Evolutionary conservation across 257 asterid species (phyloP).

Genomic region (Ocimum tenuiflorum): DNA sequence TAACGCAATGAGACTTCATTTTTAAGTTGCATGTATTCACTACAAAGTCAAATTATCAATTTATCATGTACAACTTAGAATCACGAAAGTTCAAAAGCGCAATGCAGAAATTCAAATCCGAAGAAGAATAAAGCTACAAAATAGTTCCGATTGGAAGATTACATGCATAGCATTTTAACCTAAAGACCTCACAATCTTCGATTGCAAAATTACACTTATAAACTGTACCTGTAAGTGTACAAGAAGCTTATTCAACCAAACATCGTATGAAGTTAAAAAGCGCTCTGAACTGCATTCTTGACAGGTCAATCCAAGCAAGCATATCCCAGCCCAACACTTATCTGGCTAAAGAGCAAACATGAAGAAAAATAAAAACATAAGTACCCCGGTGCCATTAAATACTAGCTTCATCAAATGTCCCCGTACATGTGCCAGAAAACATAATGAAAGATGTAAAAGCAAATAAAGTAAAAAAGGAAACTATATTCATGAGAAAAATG

Average conservation of each 20-base stretch:
- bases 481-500: neutral
- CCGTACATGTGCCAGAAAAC: neutral
- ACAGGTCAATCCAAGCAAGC: slow-evolving; percentile 81
- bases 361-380: slow-evolving; percentile 9
- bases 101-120: neutral
- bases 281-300: slow-evolving; percentile 84
- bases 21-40: neutral
- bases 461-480: neutral
- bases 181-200: neutral
- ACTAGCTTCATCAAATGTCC: neutral
- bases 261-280: slow-evolving; percentile 57
- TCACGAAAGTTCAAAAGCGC: neutral
- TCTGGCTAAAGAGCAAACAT: slow-evolving; percentile 56
- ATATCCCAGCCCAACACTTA: slow-evolving; percentile 81
- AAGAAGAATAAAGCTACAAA: neutral
- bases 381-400: neutral
- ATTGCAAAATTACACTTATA: neutral
- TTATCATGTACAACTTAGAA: neutral
- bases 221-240: slow-evolving; percentile 58
- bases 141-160: neutral
- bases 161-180: neutral
- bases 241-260: slow-evolving; percentile 60
- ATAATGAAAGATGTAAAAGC: neutral
- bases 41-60: neutral
- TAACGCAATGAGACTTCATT: neutral